phyloP scores from a whole-genome alignment of 1,284 basidiomycete species.

The Wallemia mellicola region DNA sequence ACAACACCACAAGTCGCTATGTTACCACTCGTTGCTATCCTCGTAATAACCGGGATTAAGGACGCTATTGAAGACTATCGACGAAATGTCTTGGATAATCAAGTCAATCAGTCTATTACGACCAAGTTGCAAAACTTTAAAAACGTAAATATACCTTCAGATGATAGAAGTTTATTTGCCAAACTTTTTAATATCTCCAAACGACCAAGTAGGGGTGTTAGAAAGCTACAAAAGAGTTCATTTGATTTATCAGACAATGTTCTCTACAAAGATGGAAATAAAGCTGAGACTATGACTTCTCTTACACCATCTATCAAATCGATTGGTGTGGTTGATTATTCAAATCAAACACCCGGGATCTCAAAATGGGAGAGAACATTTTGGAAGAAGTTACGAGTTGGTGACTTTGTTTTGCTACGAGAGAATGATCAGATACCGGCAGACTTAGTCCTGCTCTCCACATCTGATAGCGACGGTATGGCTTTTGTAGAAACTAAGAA shows the following conservation, averaged over 20 bases:
- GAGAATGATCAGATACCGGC: constrained; percentile 92
- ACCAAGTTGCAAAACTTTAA: constrained; percentile 62
- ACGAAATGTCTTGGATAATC: constrained; percentile 52
- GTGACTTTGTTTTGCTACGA: constrained; percentile 66
- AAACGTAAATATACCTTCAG: constrained; percentile 60
- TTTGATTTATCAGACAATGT: constrained; percentile 15
- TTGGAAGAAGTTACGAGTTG: constrained; percentile 96
- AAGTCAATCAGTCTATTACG: constrained; percentile 66
- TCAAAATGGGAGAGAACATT: constrained; percentile 78
- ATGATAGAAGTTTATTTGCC: constrained; percentile 44
- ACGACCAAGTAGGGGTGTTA: constrained; percentile 46
- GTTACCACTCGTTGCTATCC: constrained; percentile 61
- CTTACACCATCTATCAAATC: constrained; percentile 21
- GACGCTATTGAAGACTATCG: constrained; percentile 86
- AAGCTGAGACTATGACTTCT: constrained; percentile 13
- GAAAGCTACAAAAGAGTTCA: constrained; percentile 48
- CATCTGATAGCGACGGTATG: constrained; percentile 43
- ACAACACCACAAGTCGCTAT: constrained; percentile 54
- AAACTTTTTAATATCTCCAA: constrained; percentile 32
- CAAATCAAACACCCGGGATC: constrained; percentile 31
- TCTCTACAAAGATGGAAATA: constrained; percentile 1
- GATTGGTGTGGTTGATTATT: constrained; percentile 49
- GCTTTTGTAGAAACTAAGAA: constrained; percentile 87
- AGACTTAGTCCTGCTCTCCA: constrained; percentile 60
- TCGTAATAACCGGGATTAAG: constrained; percentile 69